A percentile compares a stretch with the other conserved stretches of the same genome.
phyloP scores from a whole-genome alignment of 345 rosid species.

The Boechera stricta region DNA sequence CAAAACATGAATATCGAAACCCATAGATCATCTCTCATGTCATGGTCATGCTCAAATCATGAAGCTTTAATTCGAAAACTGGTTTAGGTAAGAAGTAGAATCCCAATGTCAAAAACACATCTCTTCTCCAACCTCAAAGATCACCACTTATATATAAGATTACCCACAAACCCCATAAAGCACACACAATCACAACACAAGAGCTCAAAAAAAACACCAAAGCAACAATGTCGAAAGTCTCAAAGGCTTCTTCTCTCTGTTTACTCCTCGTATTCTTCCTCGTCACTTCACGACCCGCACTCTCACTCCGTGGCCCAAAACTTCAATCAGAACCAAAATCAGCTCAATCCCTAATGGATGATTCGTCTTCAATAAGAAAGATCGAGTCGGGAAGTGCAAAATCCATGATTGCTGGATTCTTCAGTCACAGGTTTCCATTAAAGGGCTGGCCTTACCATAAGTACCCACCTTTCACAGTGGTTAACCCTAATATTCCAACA shows the following conservation, averaged over 20 bases:
- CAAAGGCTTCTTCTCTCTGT: conserved; percentile 38
- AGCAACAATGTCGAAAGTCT: conserved; percentile 39
- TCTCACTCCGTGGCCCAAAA: conserved; percentile 39
- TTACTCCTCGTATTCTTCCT: conserved; percentile 28
- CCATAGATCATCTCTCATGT: not conserved
- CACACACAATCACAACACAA: conserved; percentile 29
- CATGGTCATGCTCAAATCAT: conserved; percentile 37
- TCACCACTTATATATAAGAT: conserved; percentile 27
- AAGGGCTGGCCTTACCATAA: conserved; percentile 42
- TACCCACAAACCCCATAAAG: not conserved
- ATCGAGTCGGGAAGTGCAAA: conserved; percentile 17
- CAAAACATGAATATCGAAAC: not conserved
- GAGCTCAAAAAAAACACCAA: conserved; percentile 11
- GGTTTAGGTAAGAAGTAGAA: conserved; percentile 46
- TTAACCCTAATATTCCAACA: conserved; percentile 42
- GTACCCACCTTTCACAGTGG: conserved; percentile 43
- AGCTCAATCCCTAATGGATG: conserved; percentile 22
- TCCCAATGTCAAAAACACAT: conserved; percentile 36
- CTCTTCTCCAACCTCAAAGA: conserved; percentile 10
- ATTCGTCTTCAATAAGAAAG: conserved; percentile 29
- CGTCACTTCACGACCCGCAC: conserved; percentile 26
- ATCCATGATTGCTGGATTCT: conserved; percentile 44
- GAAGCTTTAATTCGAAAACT: conserved; percentile 17
- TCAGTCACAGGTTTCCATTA: conserved; percentile 41
- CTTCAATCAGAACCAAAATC: conserved; percentile 1